Evolutionary conservation across 148 eudicot species (phyloP).

Genomic region (Camellia lanceoleosa): DNA sequence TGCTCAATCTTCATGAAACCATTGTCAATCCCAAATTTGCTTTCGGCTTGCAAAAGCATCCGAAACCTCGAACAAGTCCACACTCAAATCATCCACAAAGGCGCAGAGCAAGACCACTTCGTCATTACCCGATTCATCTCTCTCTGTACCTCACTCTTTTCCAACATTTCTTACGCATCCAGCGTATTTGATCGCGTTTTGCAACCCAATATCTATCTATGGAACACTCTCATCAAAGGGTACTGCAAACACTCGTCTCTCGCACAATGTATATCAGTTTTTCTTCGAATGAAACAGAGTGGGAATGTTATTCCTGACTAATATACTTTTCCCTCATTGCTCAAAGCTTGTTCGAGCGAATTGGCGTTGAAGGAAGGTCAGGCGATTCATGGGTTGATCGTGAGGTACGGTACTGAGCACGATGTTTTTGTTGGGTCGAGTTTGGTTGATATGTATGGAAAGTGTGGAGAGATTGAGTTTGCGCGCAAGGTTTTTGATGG

Average conservation of each 20-base stretch:
- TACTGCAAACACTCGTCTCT: constrained; percentile 30
- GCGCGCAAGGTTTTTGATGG: constrained; percentile 59
- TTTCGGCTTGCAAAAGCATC: constrained; percentile 42
- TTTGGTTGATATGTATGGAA: constrained; percentile 73
- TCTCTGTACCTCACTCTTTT: constrained; percentile 25
- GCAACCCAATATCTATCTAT: constrained; percentile 43
- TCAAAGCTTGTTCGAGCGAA: constrained; percentile 44
- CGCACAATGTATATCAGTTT: constrained; percentile 20
- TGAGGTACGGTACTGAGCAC: constrained; percentile 40
- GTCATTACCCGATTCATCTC: constrained; percentile 40
- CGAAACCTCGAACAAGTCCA: constrained; percentile 44
- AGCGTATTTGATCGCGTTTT: constrained; percentile 34
- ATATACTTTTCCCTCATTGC: constrained; percentile 50
- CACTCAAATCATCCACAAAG: constrained; percentile 46
- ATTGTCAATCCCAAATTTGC: constrained; percentile 30
- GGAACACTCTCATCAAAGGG: constrained; percentile 52
- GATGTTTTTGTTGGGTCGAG: constrained; percentile 64
- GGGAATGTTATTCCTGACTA: constrained; percentile 36
- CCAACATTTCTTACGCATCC: constrained; percentile 31
- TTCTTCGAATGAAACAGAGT: constrained; percentile 32
- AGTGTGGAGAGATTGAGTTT: constrained; percentile 33
- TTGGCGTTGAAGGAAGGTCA: constrained; percentile 31
- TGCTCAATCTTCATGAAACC: background rate
- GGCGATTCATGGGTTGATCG: constrained; percentile 49
- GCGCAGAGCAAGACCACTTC: constrained; percentile 47